A percentile compares a stretch with the other conserved stretches of the same genome.
These are phyloP conservation scores for Colletotrichum karsti DNA, from an alignment of 2,329 filamentous ascomycete genomes.

Conservation along the genomic window DNA sequence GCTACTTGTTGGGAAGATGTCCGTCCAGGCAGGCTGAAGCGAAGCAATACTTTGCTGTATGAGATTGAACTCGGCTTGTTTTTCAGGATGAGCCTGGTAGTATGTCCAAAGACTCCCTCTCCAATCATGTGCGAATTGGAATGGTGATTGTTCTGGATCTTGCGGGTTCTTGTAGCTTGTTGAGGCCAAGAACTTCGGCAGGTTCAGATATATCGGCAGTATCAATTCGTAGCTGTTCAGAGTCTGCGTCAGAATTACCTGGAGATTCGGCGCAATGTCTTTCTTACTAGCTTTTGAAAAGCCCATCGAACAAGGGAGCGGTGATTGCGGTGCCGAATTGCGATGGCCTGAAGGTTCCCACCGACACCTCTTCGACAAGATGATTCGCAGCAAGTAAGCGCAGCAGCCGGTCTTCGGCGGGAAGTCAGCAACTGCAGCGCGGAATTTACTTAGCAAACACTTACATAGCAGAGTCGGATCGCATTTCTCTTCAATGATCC, in stretches of 20 bases:
- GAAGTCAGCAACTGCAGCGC: neutral
- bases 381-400: conserved; percentile 4
- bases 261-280: accelerated
- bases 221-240: neutral
- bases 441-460: neutral
- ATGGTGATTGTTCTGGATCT: neutral
- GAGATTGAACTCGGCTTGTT: conserved; percentile 2
- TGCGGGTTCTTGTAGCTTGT: neutral
- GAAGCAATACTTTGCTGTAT: conserved; percentile 2
- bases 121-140: conserved; percentile 5
- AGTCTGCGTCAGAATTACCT: accelerated
- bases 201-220: neutral
- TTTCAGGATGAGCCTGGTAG: neutral
- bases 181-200: neutral
- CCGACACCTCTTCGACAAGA: neutral
- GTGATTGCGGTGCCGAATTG: neutral
- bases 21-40: neutral
- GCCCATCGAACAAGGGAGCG: neutral
- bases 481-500: neutral
- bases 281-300: neutral
- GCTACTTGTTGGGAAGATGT: neutral
- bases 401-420: neutral
- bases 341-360: neutral
- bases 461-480: neutral
- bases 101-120: neutral